These are phyloP conservation scores for Brassica cretica DNA, from an alignment of 345 rosid genomes.

Conservation along the genomic window DNA sequence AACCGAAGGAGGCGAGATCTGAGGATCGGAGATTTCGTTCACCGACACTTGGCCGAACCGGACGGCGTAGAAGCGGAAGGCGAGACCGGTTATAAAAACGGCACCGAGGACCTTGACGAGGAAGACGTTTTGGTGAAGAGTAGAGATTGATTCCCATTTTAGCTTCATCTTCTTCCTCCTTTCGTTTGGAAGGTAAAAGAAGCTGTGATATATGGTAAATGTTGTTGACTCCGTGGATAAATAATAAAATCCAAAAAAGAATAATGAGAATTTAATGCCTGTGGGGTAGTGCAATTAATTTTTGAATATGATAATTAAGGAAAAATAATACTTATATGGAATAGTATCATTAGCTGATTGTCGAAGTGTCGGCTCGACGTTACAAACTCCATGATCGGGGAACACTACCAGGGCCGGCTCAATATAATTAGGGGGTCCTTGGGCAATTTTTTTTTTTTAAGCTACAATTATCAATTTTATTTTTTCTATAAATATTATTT, in stretches of 20 bases:
- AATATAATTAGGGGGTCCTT: no score
- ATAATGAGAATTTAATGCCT: background rate
- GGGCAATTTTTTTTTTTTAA: no score
- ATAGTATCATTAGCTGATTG: background rate
- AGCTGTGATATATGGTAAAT: background rate
- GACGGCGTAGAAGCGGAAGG: conserved; percentile 51
- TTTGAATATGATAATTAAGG: no score
- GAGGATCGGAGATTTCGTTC: conserved; percentile 17
- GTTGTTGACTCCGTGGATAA: conserved; percentile 3
- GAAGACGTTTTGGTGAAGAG: conserved; percentile 47
- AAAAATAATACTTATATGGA: background rate
- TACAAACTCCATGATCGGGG: background rate
- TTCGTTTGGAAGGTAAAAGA: conserved; percentile 6
- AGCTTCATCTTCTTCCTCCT: conserved; percentile 53
- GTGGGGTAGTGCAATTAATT: background rate
- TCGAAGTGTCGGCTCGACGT: background rate
- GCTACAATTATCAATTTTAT: no score
- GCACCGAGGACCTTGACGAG: conserved; percentile 53
- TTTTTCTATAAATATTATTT: no score
- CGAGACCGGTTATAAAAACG: conserved; percentile 58
- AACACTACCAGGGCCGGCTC: background rate
- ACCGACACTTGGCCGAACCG: conserved; percentile 30
- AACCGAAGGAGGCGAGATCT: conserved; percentile 24
- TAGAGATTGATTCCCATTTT: conserved; percentile 45
- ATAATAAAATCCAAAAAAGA: background rate